Evolutionary conservation across 345 rosid genomes (phyloP).

Genomic region (Lagerstroemia speciosa): DNA sequence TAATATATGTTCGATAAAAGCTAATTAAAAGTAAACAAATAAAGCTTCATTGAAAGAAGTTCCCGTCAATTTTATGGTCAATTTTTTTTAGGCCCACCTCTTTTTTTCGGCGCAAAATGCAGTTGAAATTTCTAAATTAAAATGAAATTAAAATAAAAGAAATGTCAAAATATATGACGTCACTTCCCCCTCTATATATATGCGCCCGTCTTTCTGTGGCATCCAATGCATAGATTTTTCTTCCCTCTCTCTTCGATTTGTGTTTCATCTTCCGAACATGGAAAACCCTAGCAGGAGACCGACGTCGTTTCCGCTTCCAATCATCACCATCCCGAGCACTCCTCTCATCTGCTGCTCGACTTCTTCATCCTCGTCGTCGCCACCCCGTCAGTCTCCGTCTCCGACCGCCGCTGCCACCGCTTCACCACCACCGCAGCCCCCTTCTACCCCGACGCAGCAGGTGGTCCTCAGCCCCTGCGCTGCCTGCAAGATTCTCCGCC

Average conservation of each 20-base stretch:
- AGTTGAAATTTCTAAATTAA: no score
- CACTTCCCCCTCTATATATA: not conserved
- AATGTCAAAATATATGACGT: not conserved
- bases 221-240: not conserved
- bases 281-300: constrained; percentile 3
- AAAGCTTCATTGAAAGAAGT: no score
- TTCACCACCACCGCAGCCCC: constrained; percentile 5
- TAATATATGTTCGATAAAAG: no score
- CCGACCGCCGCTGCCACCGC: constrained; percentile 9
- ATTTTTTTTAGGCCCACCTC: no score
- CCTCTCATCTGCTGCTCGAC: constrained; percentile 4
- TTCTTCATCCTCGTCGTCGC: constrained; percentile 10
- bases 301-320: not conserved
- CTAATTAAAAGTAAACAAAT: no score
- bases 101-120: no score
- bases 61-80: no score
- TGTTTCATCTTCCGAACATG: not conserved
- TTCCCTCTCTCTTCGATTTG: not conserved
- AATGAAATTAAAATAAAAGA: not conserved
- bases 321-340: not conserved
- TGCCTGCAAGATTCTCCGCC: constrained; percentile 38
- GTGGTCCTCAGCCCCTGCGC: constrained; percentile 38
- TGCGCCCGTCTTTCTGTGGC: no score
- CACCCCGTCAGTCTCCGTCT: constrained; percentile 6
- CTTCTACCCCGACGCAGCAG: constrained; percentile 5